These are phyloP conservation scores for Brassica nigra DNA, from an alignment of 345 rosid species.

Conservation along the genomic window DNA sequence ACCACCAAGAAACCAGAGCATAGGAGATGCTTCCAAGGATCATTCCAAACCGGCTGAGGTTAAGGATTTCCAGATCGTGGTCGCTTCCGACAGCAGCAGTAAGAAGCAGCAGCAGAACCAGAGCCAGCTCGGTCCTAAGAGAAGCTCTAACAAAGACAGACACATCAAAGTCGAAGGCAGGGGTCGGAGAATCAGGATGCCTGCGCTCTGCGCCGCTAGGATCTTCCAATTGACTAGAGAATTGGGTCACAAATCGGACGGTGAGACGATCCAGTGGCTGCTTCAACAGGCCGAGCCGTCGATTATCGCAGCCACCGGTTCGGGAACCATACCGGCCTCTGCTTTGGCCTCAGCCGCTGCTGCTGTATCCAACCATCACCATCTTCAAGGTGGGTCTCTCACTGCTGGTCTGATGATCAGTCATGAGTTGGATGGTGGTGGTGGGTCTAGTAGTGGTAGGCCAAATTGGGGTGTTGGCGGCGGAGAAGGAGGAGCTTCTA, in stretches of 20 bases:
- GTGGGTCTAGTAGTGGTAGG: conserved; percentile 55
- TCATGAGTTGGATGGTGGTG: conserved; percentile 52
- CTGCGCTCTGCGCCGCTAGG: conserved; percentile 96
- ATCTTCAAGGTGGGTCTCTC: conserved; percentile 58
- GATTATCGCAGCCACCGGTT: conserved; percentile 86
- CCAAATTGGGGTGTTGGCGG: conserved; percentile 63
- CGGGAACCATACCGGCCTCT: conserved; percentile 95
- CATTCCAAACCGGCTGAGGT: conserved; percentile 56
- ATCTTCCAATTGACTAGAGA: conserved; percentile 95
- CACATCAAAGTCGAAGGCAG: conserved; percentile 97
- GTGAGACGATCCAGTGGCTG: conserved; percentile 96
- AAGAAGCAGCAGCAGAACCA: conserved; percentile 44
- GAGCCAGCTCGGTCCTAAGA: conserved; percentile 65
- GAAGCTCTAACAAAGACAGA: conserved; percentile 92
- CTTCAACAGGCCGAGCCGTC: conserved; percentile 96
- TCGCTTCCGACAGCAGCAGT: conserved; percentile 59
- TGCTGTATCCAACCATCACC: conserved; percentile 60
- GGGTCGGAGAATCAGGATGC: conserved; percentile 96
- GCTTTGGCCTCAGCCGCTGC: conserved; percentile 71
- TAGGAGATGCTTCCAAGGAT: conserved; percentile 33
- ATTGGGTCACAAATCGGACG: conserved; percentile 97
- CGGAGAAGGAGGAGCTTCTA: conserved; percentile 55
- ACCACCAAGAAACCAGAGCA: conserved; percentile 42
- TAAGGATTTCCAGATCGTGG: conserved; percentile 77
- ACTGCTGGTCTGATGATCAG: conserved; percentile 75